Percentiles rank a stretch among this genome's conserved stretches.
phyloP scores from a whole-genome alignment of 768 basidiomycete species.

The Phanerochaete carnosa region DNA sequence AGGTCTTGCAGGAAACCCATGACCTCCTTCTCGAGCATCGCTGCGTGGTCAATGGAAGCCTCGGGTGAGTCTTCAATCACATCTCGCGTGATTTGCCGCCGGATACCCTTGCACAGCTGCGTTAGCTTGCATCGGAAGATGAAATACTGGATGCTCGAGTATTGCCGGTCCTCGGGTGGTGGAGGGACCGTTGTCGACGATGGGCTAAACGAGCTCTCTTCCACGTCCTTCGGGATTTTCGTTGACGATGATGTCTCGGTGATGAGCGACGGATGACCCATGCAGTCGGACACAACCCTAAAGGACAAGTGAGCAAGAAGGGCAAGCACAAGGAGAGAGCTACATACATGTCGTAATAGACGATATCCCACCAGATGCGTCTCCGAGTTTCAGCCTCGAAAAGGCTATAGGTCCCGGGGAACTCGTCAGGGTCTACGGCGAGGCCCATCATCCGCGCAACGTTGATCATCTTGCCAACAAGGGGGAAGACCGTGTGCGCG shows the following conservation, averaged over 20 bases:
- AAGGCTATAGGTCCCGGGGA: slow-evolving; percentile 41
- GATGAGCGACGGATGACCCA: slow-evolving; percentile 62
- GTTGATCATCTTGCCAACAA: slow-evolving; percentile 68
- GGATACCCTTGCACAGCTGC: slow-evolving; percentile 59
- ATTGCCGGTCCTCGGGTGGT: slow-evolving; percentile 20
- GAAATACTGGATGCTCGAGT: slow-evolving; percentile 43
- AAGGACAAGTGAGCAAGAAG: background rate
- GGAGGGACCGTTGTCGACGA: slow-evolving; percentile 43
- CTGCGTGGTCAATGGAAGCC: slow-evolving; percentile 60
- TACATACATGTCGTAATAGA: slow-evolving; percentile 74
- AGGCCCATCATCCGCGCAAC: slow-evolving; percentile 64
- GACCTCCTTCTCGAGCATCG: slow-evolving; percentile 53
- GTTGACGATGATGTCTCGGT: slow-evolving; percentile 52
- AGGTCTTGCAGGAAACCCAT: slow-evolving; percentile 50
- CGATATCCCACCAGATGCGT: slow-evolving; percentile 76
- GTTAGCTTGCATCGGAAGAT: slow-evolving; percentile 56
- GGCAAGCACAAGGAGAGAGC: background rate
- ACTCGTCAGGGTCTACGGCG: slow-evolving; percentile 54
- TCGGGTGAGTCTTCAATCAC: slow-evolving; percentile 29
- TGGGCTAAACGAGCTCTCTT: slow-evolving; percentile 50
- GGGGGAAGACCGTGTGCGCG: slow-evolving; percentile 37
- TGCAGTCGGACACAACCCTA: slow-evolving; percentile 69
- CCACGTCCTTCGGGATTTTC: slow-evolving; percentile 52
- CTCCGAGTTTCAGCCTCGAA: slow-evolving; percentile 52
- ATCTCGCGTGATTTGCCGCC: slow-evolving; percentile 46